Percentiles rank a stretch among this genome's conserved stretches.
Evolutionary conservation across 2,329 filamentous ascomycete species (phyloP).

Genomic region (Aspergillus candidus): DNA sequence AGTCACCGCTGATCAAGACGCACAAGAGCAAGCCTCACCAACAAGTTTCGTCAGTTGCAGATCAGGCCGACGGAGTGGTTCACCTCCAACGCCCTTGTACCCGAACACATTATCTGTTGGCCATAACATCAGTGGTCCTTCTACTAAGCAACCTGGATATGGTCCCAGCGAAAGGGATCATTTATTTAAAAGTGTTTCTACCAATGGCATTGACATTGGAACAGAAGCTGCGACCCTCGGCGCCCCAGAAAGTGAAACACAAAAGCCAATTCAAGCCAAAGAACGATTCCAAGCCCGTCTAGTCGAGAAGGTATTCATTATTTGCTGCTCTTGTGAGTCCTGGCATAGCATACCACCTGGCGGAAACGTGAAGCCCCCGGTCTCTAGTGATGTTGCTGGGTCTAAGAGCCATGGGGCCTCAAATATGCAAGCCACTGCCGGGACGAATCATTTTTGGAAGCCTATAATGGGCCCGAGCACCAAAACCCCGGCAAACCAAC

Average conservation of each 20-base stretch:
- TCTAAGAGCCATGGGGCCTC: not conserved
- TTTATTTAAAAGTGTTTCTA: too few relatives aligned
- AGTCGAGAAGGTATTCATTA: conserved; percentile 37
- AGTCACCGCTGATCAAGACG: too few relatives aligned
- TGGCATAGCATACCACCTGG: conserved; percentile 41
- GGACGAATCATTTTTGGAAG: not conserved
- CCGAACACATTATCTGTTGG: too few relatives aligned
- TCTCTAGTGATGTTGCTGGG: conserved; percentile 15
- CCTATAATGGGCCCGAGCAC: not conserved
- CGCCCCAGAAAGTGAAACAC: conserved; percentile 1
- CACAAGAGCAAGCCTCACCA: too few relatives aligned
- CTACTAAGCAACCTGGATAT: too few relatives aligned
- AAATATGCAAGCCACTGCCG: not conserved
- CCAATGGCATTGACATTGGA: too few relatives aligned
- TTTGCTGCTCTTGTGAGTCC: conserved; percentile 39
- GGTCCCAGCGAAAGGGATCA: too few relatives aligned
- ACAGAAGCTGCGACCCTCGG: not conserved
- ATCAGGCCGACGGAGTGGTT: too few relatives aligned
- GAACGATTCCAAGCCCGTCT: conserved; percentile 14
- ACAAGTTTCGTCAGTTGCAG: too few relatives aligned
- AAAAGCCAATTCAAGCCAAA: conserved; percentile 12
- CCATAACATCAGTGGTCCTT: too few relatives aligned
- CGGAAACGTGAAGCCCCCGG: conserved; percentile 32
- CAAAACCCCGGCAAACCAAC: conserved; percentile 1
- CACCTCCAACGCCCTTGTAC: too few relatives aligned